Base-by-base conservation (phyloP, 495 filamentous ascomycete genomes). In the Hyaloscypha variabilis region DNA sequence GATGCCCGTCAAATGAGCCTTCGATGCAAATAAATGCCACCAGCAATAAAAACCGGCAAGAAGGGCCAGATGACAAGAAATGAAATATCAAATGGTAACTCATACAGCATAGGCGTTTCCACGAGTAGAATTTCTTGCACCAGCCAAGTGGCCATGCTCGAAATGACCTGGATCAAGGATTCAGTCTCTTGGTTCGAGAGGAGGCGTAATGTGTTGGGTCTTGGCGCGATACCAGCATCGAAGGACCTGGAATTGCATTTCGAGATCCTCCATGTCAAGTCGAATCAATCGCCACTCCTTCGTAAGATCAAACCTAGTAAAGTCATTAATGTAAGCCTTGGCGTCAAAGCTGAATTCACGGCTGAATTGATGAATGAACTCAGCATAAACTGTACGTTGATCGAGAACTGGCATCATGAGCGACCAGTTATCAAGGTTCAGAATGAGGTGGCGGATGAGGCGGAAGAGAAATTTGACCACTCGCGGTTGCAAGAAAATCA, bases 361-460 rank as follows among this genome's bases (percentile, higher is more conserved):
- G 3, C 14, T 19, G 29, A 67, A 67, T 54, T 67, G 65, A 17
- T 63, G 28, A 3, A 25, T 53, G 60, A 67, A 67, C 23, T 67
- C 65, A 21, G 11, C 11, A 13, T 24, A 24, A 29, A 67, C 31
- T 6, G 14, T 50, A 21, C 23, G n/a, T 30, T 58, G 25, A 34
- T 24, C 39, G 39, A 46, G 39, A 46, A 46, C 39, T 31, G 54
- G 29, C 26, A 34, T 29, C 25, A 21, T 30, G 29, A 39, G 13
- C 11, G n/a, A 31, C 11, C 58, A 63, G 26, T 11, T 21, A 6
- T 63, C 53, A 2, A 19, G 6, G 26, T 63, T 29, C 5, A 53
- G 24, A 25, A 67, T 51, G 19, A 63, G 14, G 56, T 53, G 17
- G 11, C 31, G 65, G n/a, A 67, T 23, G 10, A 67, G 23, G 2